phyloP scores from a whole-genome alignment of 257 asterid species.

The Solanum tacnaense region DNA sequence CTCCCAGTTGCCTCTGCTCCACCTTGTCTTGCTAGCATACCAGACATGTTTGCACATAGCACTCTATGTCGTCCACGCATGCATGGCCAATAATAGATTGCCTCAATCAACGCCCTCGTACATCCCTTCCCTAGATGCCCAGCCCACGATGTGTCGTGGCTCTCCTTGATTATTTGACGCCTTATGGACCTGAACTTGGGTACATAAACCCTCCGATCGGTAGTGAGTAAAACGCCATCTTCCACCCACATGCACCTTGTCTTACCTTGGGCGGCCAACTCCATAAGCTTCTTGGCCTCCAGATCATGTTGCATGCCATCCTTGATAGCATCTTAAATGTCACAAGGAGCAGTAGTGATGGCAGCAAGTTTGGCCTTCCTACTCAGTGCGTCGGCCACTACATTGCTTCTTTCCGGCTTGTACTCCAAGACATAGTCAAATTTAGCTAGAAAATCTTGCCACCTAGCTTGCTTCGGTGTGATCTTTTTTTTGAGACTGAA shows the following conservation, averaged over 20 bases:
- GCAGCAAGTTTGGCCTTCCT: not conserved
- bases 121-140: not conserved
- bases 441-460: not conserved
- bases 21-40: not conserved
- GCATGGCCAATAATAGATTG: not conserved
- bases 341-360: not conserved
- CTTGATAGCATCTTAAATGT: too few species aligned
- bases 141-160: rapidly evolving
- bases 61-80: too few species aligned
- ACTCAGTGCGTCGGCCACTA: not conserved
- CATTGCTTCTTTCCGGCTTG: not conserved
- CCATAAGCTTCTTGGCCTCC: not conserved
- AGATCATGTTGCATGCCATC: not conserved
- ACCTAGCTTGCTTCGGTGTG: not conserved
- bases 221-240: too few species aligned
- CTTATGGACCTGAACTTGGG: not conserved
- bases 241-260: not conserved
- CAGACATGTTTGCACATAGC: too few species aligned
- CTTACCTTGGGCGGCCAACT: not conserved
- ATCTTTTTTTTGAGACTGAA: too few species aligned
- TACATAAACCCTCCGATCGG: not conserved
- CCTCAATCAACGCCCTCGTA: not conserved
- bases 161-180: too few species aligned
- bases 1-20: not conserved
- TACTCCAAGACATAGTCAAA: not conserved